phyloP scores from a whole-genome alignment of 768 basidiomycete species.

The Amanita phalloides region DNA sequence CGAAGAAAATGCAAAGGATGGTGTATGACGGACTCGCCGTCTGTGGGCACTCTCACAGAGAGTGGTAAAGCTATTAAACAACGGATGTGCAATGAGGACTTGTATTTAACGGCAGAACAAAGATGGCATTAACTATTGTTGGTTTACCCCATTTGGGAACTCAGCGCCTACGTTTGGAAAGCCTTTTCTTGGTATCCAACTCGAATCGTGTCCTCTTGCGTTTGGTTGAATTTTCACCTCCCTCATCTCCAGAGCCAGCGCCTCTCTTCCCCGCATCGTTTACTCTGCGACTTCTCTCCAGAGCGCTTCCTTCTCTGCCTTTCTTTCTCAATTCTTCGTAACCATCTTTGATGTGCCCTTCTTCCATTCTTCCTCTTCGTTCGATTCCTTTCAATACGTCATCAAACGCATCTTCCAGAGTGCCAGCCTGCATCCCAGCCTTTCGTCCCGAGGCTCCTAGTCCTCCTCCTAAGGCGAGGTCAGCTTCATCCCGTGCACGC shows the following conservation, averaged over 20 bases:
- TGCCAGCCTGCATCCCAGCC: slow-evolving; percentile 51
- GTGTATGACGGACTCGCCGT: slow-evolving; percentile 2
- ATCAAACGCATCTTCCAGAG: slow-evolving; percentile 76
- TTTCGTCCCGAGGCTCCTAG: slow-evolving; percentile 33
- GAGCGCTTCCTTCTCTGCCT: slow-evolving; percentile 50
- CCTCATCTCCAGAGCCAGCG: background rate
- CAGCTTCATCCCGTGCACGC: slow-evolving; percentile 72
- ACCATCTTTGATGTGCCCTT: slow-evolving; percentile 45
- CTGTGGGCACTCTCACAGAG: slow-evolving; percentile 3
- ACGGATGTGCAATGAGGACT: background rate
- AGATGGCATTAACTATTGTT: background rate
- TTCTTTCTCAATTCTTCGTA: slow-evolving; percentile 72
- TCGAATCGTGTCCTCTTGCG: slow-evolving; percentile 37
- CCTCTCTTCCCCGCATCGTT: slow-evolving; percentile 14
- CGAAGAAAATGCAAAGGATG: background rate
- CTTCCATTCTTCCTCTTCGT: slow-evolving; percentile 16
- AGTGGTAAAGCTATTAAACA: background rate
- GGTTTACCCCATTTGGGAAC: background rate
- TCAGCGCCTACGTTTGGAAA: slow-evolving; percentile 9
- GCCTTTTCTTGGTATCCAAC: slow-evolving; percentile 31
- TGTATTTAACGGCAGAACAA: background rate
- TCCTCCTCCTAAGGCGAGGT: slow-evolving; percentile 76
- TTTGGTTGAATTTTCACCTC: slow-evolving; percentile 11
- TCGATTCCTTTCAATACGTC: slow-evolving; percentile 63
- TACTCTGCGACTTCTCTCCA: slow-evolving; percentile 43